phyloP scores from a whole-genome alignment of 768 basidiomycete genomes.

The Boletus vermiculosoides region DNA sequence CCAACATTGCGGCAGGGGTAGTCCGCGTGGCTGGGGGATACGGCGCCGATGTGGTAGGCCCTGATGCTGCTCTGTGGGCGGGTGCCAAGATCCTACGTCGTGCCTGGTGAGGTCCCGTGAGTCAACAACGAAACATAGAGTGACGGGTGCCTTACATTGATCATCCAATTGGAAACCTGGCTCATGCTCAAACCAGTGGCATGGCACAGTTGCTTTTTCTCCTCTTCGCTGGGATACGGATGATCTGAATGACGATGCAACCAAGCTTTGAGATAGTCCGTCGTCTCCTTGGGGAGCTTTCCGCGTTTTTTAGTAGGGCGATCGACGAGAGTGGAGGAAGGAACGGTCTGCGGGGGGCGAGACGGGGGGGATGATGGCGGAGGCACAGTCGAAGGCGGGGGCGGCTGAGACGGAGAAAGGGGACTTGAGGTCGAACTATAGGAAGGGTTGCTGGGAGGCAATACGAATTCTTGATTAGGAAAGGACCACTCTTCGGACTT shows the following conservation, averaged over 20 bases:
- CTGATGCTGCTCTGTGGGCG: slow-evolving; percentile 70
- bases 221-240: slow-evolving; percentile 86
- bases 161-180: slow-evolving; percentile 94
- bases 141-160: slow-evolving; percentile 56
- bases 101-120: slow-evolving; percentile 47
- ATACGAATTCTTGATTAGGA: slow-evolving; percentile 57
- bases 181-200: slow-evolving; percentile 85
- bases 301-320: slow-evolving; percentile 80
- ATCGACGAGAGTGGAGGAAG: slow-evolving; percentile 63
- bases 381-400: slow-evolving; percentile 32
- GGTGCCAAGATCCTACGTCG: slow-evolving; percentile 81
- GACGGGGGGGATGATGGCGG: slow-evolving; percentile 44
- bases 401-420: slow-evolving; percentile 42
- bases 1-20: slow-evolving; percentile 29
- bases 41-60: slow-evolving; percentile 76
- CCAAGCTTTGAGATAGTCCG: slow-evolving; percentile 88
- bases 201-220: slow-evolving; percentile 86
- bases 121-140: slow-evolving; percentile 9
- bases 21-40: slow-evolving; percentile 50
- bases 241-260: slow-evolving; percentile 85
- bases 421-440: slow-evolving; percentile 35
- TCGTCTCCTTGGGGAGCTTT: slow-evolving; percentile 88
- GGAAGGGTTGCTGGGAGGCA: slow-evolving; percentile 31
- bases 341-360: slow-evolving; percentile 52
- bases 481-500: slow-evolving; percentile 76